Base-by-base conservation (phyloP, 306 rosid species). In the Pterocarpus macrocarpus region DNA sequence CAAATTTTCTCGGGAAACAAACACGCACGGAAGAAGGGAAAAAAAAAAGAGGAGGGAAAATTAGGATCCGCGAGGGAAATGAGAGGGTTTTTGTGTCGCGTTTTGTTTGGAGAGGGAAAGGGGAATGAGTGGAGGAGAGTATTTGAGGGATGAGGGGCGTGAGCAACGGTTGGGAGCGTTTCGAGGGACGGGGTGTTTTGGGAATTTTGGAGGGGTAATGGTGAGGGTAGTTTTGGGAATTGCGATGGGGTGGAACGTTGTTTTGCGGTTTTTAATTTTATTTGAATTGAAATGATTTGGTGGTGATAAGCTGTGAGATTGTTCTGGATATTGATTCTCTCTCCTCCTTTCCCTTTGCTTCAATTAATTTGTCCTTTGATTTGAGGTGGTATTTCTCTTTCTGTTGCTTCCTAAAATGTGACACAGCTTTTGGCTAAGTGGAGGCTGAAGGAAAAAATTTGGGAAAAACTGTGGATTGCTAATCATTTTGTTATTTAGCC, bases 1-100 rank as follows among this genome's bases (percentile, higher is more conserved):
- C 28, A 22, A 22, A 22, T 50, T 50, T 86, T 86, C 16, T 4
- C 5, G 63, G 75, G 59, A 58, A 9, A 55, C n/a, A 79, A n/a
- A 7, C 32, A 7, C 12, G 13, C 5, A 13, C 3, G 15, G 28
- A 62, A 55, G 41, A 34, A 15, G 16, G 10, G 16, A 11, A 15
- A 35, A 10, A 35, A 10, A 13, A 28, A 5, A 5, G 28, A 50
- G 30, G 6, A 12, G 10, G 47, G 15, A 13, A 30, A 43, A 43
- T 43, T 43, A 43, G 47, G 47, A 43, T 6, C 47, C 3, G n/a
- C 5, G 53, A n/a, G 49, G 33, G 66, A 22, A 66, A 63, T 11
- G 16, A 16, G 38, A 50, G 57, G 12, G 16, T 39, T 39, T 39
- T 5, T 39, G 44, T 7, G 44, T 39, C 44, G 44, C 44, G 4